phyloP scores from a whole-genome alignment of 371 early-diverging fungal species.

The Mycotypha africana region DNA sequence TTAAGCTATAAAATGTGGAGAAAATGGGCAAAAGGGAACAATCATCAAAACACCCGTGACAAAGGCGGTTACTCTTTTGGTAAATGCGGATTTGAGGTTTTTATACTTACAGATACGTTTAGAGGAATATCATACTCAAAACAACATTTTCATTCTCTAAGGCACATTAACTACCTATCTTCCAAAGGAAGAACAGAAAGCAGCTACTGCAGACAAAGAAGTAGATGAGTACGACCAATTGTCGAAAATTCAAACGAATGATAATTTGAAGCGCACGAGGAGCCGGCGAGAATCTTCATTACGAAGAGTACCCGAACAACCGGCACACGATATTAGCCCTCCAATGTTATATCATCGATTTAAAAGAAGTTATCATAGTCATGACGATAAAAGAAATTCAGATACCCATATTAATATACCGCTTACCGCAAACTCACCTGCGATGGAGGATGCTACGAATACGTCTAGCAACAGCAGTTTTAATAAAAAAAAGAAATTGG shows the following conservation, averaged over 20 bases:
- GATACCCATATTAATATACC: too few species aligned
- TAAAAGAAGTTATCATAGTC: too few species aligned
- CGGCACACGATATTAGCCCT: too few species aligned
- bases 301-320: not conserved
- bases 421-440: not conserved
- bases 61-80: slow-evolving; percentile 37
- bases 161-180: slow-evolving; percentile 18
- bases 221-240: slow-evolving; percentile 30
- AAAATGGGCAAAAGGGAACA: slow-evolving; percentile 42
- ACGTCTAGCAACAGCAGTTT: too few species aligned
- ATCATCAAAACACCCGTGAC: slow-evolving; percentile 37
- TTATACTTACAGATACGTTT: not conserved
- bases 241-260: slow-evolving; percentile 20
- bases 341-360: too few species aligned
- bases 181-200: slow-evolving; percentile 19
- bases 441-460: not conserved
- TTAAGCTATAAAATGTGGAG: slow-evolving; percentile 51
- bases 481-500: not conserved
- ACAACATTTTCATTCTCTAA: not conserved
- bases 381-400: too few species aligned
- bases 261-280: slow-evolving; percentile 12
- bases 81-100: too few species aligned
- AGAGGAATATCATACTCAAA: not conserved
- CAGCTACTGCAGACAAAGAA: slow-evolving; percentile 12
- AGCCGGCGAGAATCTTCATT: slow-evolving; percentile 5